A percentile compares a stretch with the other conserved stretches of the same genome.
These are phyloP conservation scores for Jamesozyma rosinii DNA, from an alignment of 805 yeast genomes.

Conservation along the genomic window DNA sequence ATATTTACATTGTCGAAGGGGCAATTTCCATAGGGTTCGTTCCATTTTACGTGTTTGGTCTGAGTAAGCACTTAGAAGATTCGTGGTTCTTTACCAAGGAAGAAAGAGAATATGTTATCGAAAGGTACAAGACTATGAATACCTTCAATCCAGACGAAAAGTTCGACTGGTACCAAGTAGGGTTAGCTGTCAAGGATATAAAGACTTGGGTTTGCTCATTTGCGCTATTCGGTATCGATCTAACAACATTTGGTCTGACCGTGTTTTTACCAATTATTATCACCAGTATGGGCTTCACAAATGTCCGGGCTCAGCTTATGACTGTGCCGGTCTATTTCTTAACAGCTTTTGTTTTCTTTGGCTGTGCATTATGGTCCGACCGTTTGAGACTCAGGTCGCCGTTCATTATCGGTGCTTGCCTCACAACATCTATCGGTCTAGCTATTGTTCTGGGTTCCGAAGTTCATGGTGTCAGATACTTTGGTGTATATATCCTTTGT, in stretches of 20 bases:
- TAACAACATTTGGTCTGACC: conserved; percentile 33
- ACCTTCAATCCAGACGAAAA: conserved; percentile 32
- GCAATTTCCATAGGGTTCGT: conserved; percentile 33
- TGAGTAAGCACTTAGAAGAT: conserved; percentile 35
- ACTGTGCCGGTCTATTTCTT: conserved; percentile 81
- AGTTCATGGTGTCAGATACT: conserved; percentile 31
- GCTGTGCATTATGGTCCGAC: conserved; percentile 59
- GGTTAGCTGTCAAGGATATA: conserved; percentile 25
- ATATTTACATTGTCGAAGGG: conserved; percentile 45
- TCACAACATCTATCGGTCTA: conserved; percentile 29
- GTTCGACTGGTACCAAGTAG: conserved; percentile 32
- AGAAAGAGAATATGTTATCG: conserved; percentile 32
- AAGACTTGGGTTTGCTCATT: conserved; percentile 28
- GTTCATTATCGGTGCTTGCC: conserved; percentile 30
- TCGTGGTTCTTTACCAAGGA: conserved; percentile 35
- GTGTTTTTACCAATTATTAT: conserved; percentile 37
- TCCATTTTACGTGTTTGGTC: conserved; percentile 30
- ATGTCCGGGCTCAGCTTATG: conserved; percentile 66
- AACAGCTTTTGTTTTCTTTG: conserved; percentile 60
- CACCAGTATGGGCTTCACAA: conserved; percentile 39
- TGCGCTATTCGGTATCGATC: conserved; percentile 33
- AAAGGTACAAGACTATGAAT: conserved; percentile 31
- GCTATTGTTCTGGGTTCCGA: conserved; percentile 28
- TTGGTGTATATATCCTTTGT: conserved; percentile 33
- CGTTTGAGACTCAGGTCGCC: conserved; percentile 37